Conservation (phyloP, 441 rosid species). For the Erysimum pusillum region DNA sequence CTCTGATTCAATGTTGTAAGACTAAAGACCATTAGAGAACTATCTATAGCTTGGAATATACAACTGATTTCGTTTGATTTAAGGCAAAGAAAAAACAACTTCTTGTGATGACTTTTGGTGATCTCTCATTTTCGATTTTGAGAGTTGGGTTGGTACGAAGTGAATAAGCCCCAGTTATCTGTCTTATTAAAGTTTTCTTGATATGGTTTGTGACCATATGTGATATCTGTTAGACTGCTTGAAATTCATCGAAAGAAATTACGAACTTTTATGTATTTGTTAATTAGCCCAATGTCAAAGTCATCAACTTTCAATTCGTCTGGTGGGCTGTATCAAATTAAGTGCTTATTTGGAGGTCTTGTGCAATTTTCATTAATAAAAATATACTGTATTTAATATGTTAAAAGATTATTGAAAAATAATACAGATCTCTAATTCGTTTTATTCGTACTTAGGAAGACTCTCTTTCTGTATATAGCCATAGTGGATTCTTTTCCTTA, state of each 20-base stretch:
- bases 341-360: neutral
- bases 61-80: too few relatives aligned
- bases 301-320: too few relatives aligned
- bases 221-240: neutral
- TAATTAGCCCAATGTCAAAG: neutral
- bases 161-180: too few relatives aligned
- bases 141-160: too few relatives aligned
- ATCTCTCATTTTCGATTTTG: too few relatives aligned
- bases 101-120: too few relatives aligned
- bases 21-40: constrained; percentile 13
- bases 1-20: neutral
- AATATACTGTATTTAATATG: neutral
- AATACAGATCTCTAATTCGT: neutral
- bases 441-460: neutral
- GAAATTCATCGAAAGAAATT: neutral
- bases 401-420: neutral
- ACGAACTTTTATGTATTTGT: neutral
- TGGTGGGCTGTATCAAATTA: too few relatives aligned
- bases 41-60: too few relatives aligned
- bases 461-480: neutral
- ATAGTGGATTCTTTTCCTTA: neutral
- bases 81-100: too few relatives aligned
- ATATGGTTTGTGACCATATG: neutral
- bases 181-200: too few relatives aligned
- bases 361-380: neutral